Evolutionary conservation across 371 early-diverging fungal genomes (phyloP).

Genomic region (Mucor piriformis): DNA sequence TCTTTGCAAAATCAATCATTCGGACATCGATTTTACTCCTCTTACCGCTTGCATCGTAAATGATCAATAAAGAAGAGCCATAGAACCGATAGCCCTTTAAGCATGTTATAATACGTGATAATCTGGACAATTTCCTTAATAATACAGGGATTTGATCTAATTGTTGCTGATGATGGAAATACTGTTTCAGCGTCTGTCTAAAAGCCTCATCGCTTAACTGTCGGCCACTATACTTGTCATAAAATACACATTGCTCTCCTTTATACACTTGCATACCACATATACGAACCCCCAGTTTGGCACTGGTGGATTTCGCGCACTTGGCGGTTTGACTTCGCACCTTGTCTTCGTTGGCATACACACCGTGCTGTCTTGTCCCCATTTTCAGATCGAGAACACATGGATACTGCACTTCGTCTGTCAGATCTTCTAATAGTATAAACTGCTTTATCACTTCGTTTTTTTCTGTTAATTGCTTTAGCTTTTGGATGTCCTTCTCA

Average conservation of each 20-base stretch:
- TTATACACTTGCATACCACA: conserved; percentile 89
- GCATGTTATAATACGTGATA: conserved; percentile 70
- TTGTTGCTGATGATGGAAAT: conserved; percentile 67
- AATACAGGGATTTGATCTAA: conserved; percentile 77
- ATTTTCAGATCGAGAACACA: conserved; percentile 95
- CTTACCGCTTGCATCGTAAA: conserved; percentile 51
- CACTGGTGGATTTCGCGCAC: conserved; percentile 84
- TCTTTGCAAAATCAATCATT: conserved; percentile 94
- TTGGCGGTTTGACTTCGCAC: conserved; percentile 79
- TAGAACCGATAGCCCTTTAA: conserved; percentile 88
- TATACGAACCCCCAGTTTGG: conserved; percentile 83
- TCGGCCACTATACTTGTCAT: conserved; percentile 95
- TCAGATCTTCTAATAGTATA: conserved; percentile 87
- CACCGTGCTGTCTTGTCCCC: conserved; percentile 93
- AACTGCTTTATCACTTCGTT: conserved; percentile 58
- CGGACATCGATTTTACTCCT: conserved; percentile 67
- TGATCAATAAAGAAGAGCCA: conserved; percentile 80
- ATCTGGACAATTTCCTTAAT: conserved; percentile 65
- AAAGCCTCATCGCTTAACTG: conserved; percentile 75
- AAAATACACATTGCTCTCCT: conserved; percentile 54
- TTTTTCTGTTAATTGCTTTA: conserved; percentile 4
- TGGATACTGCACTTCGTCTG: conserved; percentile 76
- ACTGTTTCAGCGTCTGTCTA: conserved; percentile 70
- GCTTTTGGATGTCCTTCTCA: conserved; percentile 18
- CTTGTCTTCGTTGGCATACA: conserved; percentile 78